These are phyloP conservation scores for Alternaria gaisen DNA, from an alignment of 2,329 filamentous ascomycete genomes.

Conservation along the genomic window DNA sequence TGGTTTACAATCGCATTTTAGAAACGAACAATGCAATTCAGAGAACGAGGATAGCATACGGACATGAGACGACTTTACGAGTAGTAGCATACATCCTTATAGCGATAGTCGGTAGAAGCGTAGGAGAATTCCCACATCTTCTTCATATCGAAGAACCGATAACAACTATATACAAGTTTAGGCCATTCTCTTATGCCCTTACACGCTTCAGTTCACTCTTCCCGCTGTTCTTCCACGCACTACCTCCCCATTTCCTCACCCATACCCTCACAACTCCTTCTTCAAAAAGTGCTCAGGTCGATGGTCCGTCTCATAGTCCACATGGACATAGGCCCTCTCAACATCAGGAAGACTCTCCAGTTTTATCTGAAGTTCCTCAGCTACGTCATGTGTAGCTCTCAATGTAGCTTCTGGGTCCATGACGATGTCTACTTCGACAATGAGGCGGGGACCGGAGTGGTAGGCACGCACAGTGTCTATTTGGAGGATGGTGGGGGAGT, in stretches of 20 bases:
- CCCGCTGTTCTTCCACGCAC: not conserved
- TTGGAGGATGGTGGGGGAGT: conserved; percentile 78
- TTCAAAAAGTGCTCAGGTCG: conserved; percentile 83
- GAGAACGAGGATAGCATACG: not conserved
- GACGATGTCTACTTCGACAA: conserved; percentile 96
- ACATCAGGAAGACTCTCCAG: conserved; percentile 90
- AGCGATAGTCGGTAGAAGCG: not conserved
- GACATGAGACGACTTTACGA: not conserved
- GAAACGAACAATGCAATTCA: no score
- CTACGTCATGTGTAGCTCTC: conserved; percentile 85
- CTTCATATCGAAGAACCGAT: not conserved
- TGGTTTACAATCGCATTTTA: no score
- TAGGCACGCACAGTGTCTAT: conserved; percentile 97
- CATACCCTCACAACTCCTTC: conserved; percentile 63
- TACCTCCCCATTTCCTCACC: not conserved
- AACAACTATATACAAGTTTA: not conserved
- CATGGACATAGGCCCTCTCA: conserved; percentile 94
- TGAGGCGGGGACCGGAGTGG: conserved; percentile 85
- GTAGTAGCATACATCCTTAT: not conserved
- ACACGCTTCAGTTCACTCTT: not conserved
- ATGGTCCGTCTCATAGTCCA: conserved; percentile 96
- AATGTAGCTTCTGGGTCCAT: conserved; percentile 82
- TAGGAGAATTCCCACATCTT: not conserved
- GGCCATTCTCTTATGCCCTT: not conserved
- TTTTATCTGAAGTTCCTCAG: conserved; percentile 93